Evolutionary conservation across 106 monocot genomes (phyloP).

Genomic region (Narthecium ossifragum): DNA sequence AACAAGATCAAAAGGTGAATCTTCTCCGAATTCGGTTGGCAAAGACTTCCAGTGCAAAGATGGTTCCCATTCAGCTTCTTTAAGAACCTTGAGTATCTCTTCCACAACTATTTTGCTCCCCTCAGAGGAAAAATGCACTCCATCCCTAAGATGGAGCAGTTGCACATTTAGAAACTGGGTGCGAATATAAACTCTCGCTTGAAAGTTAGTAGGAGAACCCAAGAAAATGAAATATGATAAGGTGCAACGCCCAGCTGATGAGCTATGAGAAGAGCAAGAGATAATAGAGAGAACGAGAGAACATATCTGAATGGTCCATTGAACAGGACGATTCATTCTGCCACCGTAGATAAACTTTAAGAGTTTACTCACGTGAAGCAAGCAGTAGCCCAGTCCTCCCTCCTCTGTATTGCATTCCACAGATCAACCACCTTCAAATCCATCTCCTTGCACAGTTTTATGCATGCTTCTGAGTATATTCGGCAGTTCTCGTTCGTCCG

Average conservation of each 20-base stretch:
- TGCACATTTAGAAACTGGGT: not conserved
- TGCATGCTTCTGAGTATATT: conserved; percentile 72
- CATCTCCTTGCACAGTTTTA: conserved; percentile 65
- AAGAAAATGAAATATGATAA: not conserved
- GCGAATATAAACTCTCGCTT: not conserved
- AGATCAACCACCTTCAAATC: conserved; percentile 68
- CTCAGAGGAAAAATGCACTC: conserved; percentile 58
- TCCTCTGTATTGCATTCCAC: conserved; percentile 57
- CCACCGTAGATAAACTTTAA: not conserved
- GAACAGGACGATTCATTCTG: not conserved
- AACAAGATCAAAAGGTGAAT: conserved; percentile 64
- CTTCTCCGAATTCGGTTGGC: conserved; percentile 75
- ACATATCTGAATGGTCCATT: not conserved
- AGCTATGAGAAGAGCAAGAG: not conserved
- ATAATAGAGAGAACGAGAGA: not conserved
- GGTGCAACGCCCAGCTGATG: not conserved
- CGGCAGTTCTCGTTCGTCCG: conserved; percentile 67
- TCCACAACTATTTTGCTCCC: conserved; percentile 71
- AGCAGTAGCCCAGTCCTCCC: conserved; percentile 52
- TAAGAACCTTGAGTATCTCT: conserved; percentile 65
- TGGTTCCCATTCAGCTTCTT: conserved; percentile 65
- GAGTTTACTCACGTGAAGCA: conserved; percentile 70
- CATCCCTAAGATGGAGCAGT: conserved; percentile 49
- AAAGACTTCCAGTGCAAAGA: conserved; percentile 65
- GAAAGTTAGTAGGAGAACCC: not conserved